phyloP scores from a whole-genome alignment of 2,329 filamentous ascomycete species.

The Davidsoniella neocaledoniae region DNA sequence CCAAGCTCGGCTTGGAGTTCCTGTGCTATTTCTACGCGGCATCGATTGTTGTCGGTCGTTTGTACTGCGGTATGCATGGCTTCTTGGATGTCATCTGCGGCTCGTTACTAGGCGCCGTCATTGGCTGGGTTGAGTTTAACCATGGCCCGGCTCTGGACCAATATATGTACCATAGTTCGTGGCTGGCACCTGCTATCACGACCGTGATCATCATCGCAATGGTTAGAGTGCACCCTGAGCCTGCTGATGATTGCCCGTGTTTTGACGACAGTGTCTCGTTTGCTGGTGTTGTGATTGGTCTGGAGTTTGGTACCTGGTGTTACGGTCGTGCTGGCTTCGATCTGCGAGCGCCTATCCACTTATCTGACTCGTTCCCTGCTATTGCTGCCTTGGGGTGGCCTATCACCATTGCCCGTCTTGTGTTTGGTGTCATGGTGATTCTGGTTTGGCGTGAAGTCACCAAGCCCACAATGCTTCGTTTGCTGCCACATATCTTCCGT shows the following conservation, averaged over 20 bases:
- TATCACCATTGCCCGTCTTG: conserved; percentile 47
- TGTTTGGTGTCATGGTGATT: conserved; percentile 66
- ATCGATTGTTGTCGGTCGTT: conserved; percentile 76
- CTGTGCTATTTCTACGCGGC: conserved; percentile 69
- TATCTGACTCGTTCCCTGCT: conserved; percentile 29
- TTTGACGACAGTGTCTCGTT: conserved; percentile 95
- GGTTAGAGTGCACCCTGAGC: conserved; percentile 83
- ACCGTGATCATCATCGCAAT: conserved; percentile 53
- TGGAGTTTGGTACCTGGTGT: conserved; percentile 63
- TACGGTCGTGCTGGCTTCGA: conserved; percentile 9
- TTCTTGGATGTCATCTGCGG: conserved; percentile 82
- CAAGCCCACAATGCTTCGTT: conserved; percentile 65
- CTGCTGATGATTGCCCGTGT: conserved; percentile 90
- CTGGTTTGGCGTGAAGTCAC: conserved; percentile 81
- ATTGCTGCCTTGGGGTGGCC: conserved; percentile 49
- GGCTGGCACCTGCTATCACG: conserved; percentile 46
- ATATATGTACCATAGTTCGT: conserved; percentile 50
- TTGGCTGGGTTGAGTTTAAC: conserved; percentile 42
- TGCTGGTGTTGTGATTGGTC: conserved; percentile 72
- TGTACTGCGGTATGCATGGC: conserved; percentile 98
- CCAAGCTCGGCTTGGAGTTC: conserved; percentile 45
- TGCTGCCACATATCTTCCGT: conserved; percentile 74
- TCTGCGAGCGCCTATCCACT: conserved; percentile 41
- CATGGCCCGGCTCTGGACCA: conserved; percentile 47
- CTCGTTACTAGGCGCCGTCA: conserved; percentile 53